Base-by-base conservation (phyloP, 352 stramenopile genomes). In the Saprolegnia parasitica region DNA sequence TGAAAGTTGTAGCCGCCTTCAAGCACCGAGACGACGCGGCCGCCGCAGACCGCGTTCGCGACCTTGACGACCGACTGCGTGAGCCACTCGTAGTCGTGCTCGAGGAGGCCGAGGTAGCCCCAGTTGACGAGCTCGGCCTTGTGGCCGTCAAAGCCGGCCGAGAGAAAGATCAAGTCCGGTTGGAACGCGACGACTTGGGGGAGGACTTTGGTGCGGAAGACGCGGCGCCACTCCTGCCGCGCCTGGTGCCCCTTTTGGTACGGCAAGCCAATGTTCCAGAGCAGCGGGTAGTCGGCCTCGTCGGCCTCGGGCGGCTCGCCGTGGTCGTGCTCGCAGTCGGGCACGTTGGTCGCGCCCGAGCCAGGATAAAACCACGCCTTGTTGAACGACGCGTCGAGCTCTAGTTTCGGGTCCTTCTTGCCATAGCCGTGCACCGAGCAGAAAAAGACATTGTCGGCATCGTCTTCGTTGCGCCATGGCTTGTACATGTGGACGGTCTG, bases 361-460 rank as follows among this genome's bases (percentile, higher is more conserved):
- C 83, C 83, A n/a, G 85, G 85, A 46, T 91, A 93, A 56, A 93
- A 91, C 85, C 83, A 93, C n/a, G 79, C 78, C 13, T 73, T 24
- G 0, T 55, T 56, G 56, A 81, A 46, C 45, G 23, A 5, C 15
- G 60, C 23, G 23, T 74, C 65, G 40, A 80, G 74, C 35, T 87
- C 82, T 47, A 79, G 73, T 61, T 85, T 74, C 9, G 81, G 80
- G 62, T 91, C 83, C 56, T 93, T 91, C 70, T 81, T 80, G 16
- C 83, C 85, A 63, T 91, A 93, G 23, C 83, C 81, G 63, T 93
- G 82, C 16, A 93, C 77, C 4, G 91, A 98, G 47, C 92, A 93
- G 80, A 99, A 99, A 70, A 99, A 98, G 5, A 98, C 92, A 74
- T 98, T 92, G 9, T 97, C 83, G 1, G 89, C 74, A 77, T 99